These are phyloP conservation scores for Avena atlantica DNA, from an alignment of 176 grass and related monocot species.

Conservation along the genomic window DNA sequence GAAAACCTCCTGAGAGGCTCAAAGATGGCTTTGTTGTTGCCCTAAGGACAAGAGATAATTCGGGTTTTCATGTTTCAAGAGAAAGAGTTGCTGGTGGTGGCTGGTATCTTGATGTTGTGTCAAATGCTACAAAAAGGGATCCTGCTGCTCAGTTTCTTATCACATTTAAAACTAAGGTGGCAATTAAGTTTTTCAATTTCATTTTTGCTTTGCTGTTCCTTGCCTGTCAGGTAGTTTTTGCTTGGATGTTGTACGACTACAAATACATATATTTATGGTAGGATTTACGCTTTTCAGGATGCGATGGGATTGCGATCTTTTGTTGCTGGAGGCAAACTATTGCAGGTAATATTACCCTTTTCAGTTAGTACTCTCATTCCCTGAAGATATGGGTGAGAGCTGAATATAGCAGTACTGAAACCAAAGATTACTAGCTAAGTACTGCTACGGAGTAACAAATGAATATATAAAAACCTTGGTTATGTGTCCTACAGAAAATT, in stretches of 20 bases:
- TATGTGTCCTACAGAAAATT: too few species aligned
- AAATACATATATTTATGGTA: conserved; percentile 35
- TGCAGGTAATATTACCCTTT: conserved; percentile 66
- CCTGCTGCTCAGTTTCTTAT: conserved; percentile 90
- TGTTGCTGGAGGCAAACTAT: conserved; percentile 79
- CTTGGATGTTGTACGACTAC: conserved; percentile 12
- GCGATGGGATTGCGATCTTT: conserved; percentile 87
- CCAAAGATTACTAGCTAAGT: not conserved
- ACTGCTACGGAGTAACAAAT: too few species aligned
- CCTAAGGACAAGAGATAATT: conserved; percentile 63
- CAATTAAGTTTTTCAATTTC: not conserved
- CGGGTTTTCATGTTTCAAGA: conserved; percentile 84
- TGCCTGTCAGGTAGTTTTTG: conserved; percentile 6
- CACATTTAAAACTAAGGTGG: conserved; percentile 79
- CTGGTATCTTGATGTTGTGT: conserved; percentile 85
- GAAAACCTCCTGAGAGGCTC: conserved; percentile 52
- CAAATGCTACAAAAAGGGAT: conserved; percentile 88
- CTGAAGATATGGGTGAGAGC: conserved; percentile 5
- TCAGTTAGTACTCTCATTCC: conserved; percentile 13
- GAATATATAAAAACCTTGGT: too few species aligned
- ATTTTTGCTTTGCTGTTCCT: conserved; percentile 22
- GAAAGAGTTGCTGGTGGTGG: conserved; percentile 61
- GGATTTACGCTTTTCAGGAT: conserved; percentile 58
- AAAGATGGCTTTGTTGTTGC: conserved; percentile 88
- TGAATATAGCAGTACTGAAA: conserved; percentile 20